phyloP scores from a whole-genome alignment of 805 yeast genomes.

The Candida vaughaniae region DNA sequence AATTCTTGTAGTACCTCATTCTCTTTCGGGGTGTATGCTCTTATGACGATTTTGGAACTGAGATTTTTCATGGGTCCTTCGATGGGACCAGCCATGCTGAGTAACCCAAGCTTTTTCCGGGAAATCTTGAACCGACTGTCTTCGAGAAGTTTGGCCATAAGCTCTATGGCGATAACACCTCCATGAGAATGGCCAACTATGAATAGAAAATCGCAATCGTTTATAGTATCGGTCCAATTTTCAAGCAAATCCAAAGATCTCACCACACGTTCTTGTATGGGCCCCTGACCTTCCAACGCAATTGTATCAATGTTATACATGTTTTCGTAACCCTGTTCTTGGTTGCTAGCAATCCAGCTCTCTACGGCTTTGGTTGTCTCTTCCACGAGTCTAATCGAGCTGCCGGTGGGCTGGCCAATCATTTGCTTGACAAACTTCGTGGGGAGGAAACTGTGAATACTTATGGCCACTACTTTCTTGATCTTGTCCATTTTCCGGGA shows the following conservation, averaged over 20 bases:
- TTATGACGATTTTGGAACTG: slow-evolving; percentile 33
- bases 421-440: slow-evolving; percentile 35
- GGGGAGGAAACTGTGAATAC: slow-evolving; percentile 42
- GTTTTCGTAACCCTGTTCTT: slow-evolving; percentile 12
- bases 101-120: slow-evolving; percentile 26
- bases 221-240: slow-evolving; percentile 33
- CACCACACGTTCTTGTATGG: slow-evolving; percentile 26
- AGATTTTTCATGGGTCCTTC: slow-evolving; percentile 33
- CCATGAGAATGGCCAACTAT: slow-evolving; percentile 36
- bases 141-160: slow-evolving; percentile 22
- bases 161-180: slow-evolving; percentile 29
- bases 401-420: slow-evolving; percentile 39
- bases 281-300: slow-evolving; percentile 42
- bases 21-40: slow-evolving; percentile 37
- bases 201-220: slow-evolving; percentile 30
- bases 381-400: slow-evolving; percentile 26
- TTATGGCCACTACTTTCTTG: slow-evolving; percentile 30
- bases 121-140: slow-evolving; percentile 1
- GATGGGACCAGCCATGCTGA: slow-evolving; percentile 36
- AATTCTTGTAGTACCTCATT: slow-evolving; percentile 37
- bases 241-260: slow-evolving; percentile 23
- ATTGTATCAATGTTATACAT: slow-evolving; percentile 30
- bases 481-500: slow-evolving; percentile 10
- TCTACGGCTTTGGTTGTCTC: slow-evolving; percentile 29
- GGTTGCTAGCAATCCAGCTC: slow-evolving; percentile 22